Base-by-base conservation (phyloP, 1,139 yeast species). In the Taphrina flavorubra region DNA sequence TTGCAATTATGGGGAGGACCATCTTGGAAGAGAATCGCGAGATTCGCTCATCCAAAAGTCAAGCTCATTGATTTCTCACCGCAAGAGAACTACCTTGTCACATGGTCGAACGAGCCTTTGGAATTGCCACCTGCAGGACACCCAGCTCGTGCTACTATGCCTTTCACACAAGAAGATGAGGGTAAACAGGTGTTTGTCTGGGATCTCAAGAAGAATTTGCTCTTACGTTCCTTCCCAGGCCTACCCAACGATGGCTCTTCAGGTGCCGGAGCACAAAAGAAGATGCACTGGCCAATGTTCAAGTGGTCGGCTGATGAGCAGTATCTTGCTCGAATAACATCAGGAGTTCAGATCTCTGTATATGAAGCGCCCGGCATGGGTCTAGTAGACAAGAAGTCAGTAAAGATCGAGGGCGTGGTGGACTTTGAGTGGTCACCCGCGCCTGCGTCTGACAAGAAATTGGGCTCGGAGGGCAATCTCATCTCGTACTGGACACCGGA, bases 401-500 rank as follows among this genome's bases (percentile, higher is more conserved):
- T 92, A 76, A 90, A 89, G 80, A 85, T 92, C 74, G 91, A 90
- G 56, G 96, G 92, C 69, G 85, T 95, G 73, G 87, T 87, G 75
- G 97, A 92, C 79, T 94, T 95, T 77, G 96, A 92, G 78, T 94
- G 96, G 86, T 92, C 98, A 37, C 99, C 99, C 72, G 87, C 94
- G 51, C 67, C 67, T 6, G 89, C 89, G 72, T 90, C 91, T 60
- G 82, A 84, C 73, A 83, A 91, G 72, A 85, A 86, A 60, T 85
- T 83, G 73, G 77, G 76, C 63, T 85, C 82, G 62, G 84, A 85
- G 51, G 88, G 85, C 72, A 88, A 88, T 74, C 81, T 92, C 49
- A 83, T 95, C 75, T 88, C 96, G 55, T 94, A 89, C 82, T 95
- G 99, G 99, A 92, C 97, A 63, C 99, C 99, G 68, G 99, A 95